Evolutionary conservation across 2,329 filamentous ascomycete genomes (phyloP).

Genomic region (Pyrenochaeta sp.): DNA sequence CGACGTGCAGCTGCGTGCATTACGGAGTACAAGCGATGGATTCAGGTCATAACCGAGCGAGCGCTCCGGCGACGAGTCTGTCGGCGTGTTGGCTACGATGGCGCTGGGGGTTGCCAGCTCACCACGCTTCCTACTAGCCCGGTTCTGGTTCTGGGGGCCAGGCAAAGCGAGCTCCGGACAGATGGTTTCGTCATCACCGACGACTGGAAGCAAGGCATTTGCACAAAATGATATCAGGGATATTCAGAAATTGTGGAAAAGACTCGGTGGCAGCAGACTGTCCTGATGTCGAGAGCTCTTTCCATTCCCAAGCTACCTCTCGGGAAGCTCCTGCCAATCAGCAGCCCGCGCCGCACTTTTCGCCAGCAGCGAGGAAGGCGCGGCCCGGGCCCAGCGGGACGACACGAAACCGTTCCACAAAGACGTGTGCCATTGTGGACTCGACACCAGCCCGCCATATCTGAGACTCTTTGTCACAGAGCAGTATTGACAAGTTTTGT

Average conservation of each 20-base stretch:
- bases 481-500: background rate
- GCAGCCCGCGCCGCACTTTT: constrained; percentile 5
- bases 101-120: constrained; percentile 6
- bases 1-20: constrained; percentile 4
- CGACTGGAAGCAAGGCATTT: constrained; percentile 14
- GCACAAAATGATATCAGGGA: background rate
- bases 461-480: background rate
- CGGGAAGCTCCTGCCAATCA: constrained; percentile 18
- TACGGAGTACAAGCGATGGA: constrained; percentile 1
- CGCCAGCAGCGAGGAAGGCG: constrained; percentile 11
- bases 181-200: constrained; percentile 14
- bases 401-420: constrained; percentile 9
- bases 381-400: constrained; percentile 17
- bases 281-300: constrained; percentile 6
- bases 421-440: background rate
- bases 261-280: background rate
- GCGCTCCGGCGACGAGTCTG: background rate
- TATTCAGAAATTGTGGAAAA: background rate
- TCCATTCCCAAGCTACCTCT: background rate
- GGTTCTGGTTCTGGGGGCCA: constrained; percentile 19
- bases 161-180: constrained; percentile 18
- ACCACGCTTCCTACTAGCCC: constrained; percentile 24
- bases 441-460: background rate
- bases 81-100: constrained; percentile 1
- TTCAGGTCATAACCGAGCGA: background rate